Evolutionary conservation across 805 yeast species (phyloP), one percentile per base, ranked within the genome.

Genomic region (Pichia gijzeniarum): DNA sequence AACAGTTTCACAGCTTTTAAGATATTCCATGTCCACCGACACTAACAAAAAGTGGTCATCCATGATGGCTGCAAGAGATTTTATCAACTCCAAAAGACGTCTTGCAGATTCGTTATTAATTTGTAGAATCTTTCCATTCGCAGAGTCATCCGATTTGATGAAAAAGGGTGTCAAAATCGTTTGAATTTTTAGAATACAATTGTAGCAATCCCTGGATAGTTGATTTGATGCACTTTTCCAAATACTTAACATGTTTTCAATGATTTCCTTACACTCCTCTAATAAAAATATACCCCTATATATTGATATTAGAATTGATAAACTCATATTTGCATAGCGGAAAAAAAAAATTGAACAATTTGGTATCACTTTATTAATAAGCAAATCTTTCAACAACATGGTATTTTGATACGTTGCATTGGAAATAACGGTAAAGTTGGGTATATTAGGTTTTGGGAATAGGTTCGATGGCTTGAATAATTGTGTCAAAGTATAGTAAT

Each of bases 401-500:
- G 41, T 36, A 37, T 45, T 41, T 40, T 45, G 48, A 27, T 16
- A 41, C 16, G 45, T 45, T 19, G 48, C 42, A 33, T 45, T 41
- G 28, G 45, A 41, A 32, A 45, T 45, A 7, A 45, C 45, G n/a
- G 40, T 64, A 31, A 76, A 45, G 5, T 67, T 63, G 19, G 65
- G 68, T 13, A 61, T 51, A 0, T 71, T 58, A 2, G 79, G 76
- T 9, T 61, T 60, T 4, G 80, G 78, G 9, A 69, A 64, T 38
- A 76, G 56, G 35, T 69, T 69, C 4, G 77, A 73, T 5, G 80
- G 80, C 42, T 77, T 64, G 50, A 74, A 76, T 5, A 76, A 53
- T 47, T 72, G 52, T 40, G 72, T 69, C 38, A 74, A 65, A 27
- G 72, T 54, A 43, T 74, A 74, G 37, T 75, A 71, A 49, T 76